phyloP scores from a whole-genome alignment of 768 basidiomycete species.

The Hygrocybe punicea region DNA sequence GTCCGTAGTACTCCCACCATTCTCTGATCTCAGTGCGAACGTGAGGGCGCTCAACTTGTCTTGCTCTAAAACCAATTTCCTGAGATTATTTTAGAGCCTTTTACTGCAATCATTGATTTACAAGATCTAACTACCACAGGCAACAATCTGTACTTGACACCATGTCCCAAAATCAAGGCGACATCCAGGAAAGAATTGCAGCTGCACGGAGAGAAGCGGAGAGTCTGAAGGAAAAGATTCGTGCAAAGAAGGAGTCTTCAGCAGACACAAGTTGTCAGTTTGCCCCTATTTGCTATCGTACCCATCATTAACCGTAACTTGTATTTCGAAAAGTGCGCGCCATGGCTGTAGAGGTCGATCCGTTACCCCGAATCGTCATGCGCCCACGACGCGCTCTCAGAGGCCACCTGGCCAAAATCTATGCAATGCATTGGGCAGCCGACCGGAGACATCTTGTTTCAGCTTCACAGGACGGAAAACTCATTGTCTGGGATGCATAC shows the following conservation, averaged over 20 bases:
- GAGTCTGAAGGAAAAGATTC: constrained; percentile 97
- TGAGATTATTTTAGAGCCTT: background rate
- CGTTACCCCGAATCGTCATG: constrained; percentile 95
- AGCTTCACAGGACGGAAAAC: constrained; percentile 98
- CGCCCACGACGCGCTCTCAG: constrained; percentile 91
- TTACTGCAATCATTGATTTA: background rate
- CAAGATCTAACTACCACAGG: background rate
- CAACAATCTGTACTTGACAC: background rate
- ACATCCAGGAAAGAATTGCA: constrained; percentile 90
- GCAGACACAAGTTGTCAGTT: constrained; percentile 88
- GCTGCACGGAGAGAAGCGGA: constrained; percentile 96
- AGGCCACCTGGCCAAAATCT: constrained; percentile 98
- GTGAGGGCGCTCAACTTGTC: background rate
- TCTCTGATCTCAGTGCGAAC: background rate
- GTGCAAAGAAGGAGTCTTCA: constrained; percentile 91
- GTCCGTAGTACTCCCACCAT: background rate
- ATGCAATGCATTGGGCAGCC: constrained; percentile 99
- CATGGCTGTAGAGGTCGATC: constrained; percentile 97
- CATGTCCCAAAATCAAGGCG: constrained; percentile 80
- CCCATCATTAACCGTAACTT: background rate
- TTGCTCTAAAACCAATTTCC: background rate
- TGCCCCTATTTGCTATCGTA: constrained; percentile 1
- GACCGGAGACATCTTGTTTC: constrained; percentile 98
- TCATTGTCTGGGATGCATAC: constrained; percentile 99
- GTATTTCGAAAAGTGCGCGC: constrained; percentile 69